These are phyloP conservation scores for Boletus rufocinnamomeus DNA, from an alignment of 768 basidiomycete genomes.

Conservation along the genomic window DNA sequence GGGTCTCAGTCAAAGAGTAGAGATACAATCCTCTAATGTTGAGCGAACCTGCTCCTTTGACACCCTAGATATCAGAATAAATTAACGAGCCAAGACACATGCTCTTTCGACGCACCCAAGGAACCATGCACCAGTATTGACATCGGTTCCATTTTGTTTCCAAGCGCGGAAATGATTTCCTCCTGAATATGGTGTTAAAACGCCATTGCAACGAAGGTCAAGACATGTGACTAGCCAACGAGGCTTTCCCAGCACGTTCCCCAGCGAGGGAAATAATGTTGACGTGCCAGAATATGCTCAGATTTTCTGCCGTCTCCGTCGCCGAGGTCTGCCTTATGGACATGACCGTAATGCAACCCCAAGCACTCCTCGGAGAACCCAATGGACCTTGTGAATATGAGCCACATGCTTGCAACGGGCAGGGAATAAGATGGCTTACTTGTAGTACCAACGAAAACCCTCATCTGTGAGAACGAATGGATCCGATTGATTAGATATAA, in stretches of 20 bases:
- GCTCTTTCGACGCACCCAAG: slow-evolving; percentile 55
- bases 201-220: not conserved
- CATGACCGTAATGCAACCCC: slow-evolving; percentile 71
- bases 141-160: slow-evolving; percentile 81
- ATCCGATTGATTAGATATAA: slow-evolving; percentile 78
- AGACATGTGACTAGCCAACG: slow-evolving; percentile 43
- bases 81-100: not conserved
- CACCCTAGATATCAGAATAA: slow-evolving; percentile 43
- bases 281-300: slow-evolving; percentile 74
- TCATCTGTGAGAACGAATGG: slow-evolving; percentile 75
- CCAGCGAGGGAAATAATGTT: slow-evolving; percentile 75
- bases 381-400: slow-evolving; percentile 54
- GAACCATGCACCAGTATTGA: slow-evolving; percentile 81
- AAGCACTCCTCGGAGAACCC: slow-evolving; percentile 84
- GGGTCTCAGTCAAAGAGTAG: slow-evolving; percentile 3
- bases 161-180: slow-evolving; percentile 89
- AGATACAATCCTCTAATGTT: not conserved
- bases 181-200: slow-evolving; percentile 41
- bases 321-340: slow-evolving; percentile 80
- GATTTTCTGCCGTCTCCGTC: slow-evolving; percentile 73
- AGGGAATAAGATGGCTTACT: slow-evolving; percentile 39
- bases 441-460: slow-evolving; percentile 70
- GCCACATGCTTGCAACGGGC: not conserved
- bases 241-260: slow-evolving; percentile 91
- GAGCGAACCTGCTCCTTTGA: slow-evolving; percentile 66